Conservation (phyloP, 2,329 filamentous ascomycete species). For the Sclerotinia sclerotiorum region DNA sequence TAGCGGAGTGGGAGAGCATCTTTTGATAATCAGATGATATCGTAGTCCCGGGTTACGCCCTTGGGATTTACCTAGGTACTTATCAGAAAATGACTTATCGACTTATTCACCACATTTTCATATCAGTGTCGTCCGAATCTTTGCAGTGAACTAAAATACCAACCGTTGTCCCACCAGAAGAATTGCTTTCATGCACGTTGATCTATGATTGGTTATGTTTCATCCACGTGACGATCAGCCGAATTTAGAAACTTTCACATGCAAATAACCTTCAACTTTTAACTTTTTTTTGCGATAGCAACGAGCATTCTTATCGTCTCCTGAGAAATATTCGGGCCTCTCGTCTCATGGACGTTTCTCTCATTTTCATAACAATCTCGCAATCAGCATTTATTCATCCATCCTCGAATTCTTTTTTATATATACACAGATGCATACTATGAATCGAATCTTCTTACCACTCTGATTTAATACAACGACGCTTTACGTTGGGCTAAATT, state of each 20-base stretch:
- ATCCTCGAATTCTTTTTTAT: not conserved
- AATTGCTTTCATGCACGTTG: not conserved
- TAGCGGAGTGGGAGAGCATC: not conserved
- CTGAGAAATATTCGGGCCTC: conserved; percentile 3
- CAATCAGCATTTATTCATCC: not conserved
- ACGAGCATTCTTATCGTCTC: conserved; percentile 11
- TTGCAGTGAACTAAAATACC: not conserved
- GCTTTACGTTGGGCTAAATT: not conserved
- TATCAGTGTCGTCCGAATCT: too few relatives aligned
- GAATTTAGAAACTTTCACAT: conserved; percentile 4
- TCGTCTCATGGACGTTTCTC: not conserved
- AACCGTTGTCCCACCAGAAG: not conserved
- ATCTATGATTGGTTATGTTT: conserved; percentile 11
- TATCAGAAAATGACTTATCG: too few relatives aligned
- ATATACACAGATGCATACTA: too few relatives aligned
- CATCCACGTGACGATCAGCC: conserved; percentile 3
- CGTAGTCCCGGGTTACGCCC: not conserved
- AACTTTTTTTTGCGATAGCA: not conserved
- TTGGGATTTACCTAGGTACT: not conserved
- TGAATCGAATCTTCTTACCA: not conserved
- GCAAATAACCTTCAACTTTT: not conserved
- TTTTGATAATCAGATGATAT: not conserved
- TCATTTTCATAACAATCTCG: not conserved
- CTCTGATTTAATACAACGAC: not conserved
- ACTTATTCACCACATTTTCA: not conserved